Evolutionary conservation across 192 early-diverging fungal species (phyloP).

Genomic region (Coemansia aciculifera): DNA sequence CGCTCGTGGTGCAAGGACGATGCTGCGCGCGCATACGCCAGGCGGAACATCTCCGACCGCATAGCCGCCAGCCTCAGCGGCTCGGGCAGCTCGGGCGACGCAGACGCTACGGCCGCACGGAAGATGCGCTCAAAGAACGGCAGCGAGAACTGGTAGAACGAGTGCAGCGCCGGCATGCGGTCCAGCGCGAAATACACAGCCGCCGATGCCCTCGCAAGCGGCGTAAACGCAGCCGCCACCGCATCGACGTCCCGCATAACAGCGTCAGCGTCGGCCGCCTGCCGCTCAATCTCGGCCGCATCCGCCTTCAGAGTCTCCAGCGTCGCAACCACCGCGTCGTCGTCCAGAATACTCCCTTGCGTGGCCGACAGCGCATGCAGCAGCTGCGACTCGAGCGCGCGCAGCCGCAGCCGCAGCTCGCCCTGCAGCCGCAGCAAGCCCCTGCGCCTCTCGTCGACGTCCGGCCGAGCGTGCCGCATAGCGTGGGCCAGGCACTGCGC

Average conservation of each 20-base stretch:
- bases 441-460: constrained; percentile 89
- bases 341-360: constrained; percentile 96
- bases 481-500: constrained; percentile 97
- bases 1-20: constrained; percentile 89
- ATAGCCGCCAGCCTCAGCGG: constrained; percentile 72
- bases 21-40: constrained; percentile 77
- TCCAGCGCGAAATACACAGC: constrained; percentile 98
- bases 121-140: constrained; percentile 96
- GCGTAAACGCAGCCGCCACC: constrained; percentile 87
- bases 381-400: constrained; percentile 90
- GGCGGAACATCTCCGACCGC: constrained; percentile 77
- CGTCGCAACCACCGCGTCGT: constrained; percentile 91
- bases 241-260: constrained; percentile 95
- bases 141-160: constrained; percentile 99
- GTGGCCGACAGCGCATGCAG: constrained; percentile 92
- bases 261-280: constrained; percentile 91
- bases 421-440: constrained; percentile 95
- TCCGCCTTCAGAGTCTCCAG: constrained; percentile 96
- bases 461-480: constrained; percentile 91
- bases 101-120: constrained; percentile 70
- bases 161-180: constrained; percentile 81
- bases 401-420: constrained; percentile 91
- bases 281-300: constrained; percentile 89
- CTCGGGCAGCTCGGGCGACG: constrained; percentile 54
- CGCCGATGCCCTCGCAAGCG: constrained; percentile 87